phyloP scores from a whole-genome alignment of 225 moss, liverwort and hornwort genomes.

The Sphagnum contortum region DNA sequence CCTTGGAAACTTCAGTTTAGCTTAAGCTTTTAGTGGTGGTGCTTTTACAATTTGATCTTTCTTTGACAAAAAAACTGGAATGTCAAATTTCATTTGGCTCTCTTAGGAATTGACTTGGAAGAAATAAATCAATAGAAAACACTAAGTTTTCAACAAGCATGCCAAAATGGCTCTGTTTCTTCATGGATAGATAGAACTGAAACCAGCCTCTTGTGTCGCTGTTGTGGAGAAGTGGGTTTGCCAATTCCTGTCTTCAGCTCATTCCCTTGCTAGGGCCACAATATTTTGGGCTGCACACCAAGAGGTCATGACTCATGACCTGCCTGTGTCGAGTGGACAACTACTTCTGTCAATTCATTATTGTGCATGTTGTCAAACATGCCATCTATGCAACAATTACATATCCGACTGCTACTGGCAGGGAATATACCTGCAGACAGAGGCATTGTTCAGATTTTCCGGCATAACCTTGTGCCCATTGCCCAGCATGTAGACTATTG shows the following conservation, averaged over 20 bases:
- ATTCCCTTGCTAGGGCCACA: conserved; percentile 61
- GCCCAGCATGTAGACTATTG: no score
- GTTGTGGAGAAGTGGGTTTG: conserved; percentile 88
- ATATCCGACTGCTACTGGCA: conserved; percentile 71
- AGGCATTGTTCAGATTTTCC: no score
- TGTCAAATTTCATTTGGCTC: no score
- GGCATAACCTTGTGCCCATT: no score
- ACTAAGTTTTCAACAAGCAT: no score
- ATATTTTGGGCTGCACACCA: conserved; percentile 66
- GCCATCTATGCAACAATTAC: conserved; percentile 78
- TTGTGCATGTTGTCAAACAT: conserved; percentile 86
- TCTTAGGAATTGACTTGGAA: no score
- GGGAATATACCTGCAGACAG: conserved; percentile 71
- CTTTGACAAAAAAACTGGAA: no score
- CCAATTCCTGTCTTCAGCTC: conserved; percentile 63
- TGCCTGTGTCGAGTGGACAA: conserved; percentile 62
- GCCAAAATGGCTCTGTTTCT: no score
- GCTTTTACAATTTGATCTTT: no score
- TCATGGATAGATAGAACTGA: conserved; percentile 30
- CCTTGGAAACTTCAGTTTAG: no score
- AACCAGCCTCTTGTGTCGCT: conserved; percentile 76
- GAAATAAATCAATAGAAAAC: no score
- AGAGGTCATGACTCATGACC: conserved; percentile 30
- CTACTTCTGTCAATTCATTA: conserved; percentile 64
- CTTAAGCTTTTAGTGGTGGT: no score